Conservation (phyloP, 2,329 filamentous ascomycete genomes). For the Knoxdaviesia capensis region DNA sequence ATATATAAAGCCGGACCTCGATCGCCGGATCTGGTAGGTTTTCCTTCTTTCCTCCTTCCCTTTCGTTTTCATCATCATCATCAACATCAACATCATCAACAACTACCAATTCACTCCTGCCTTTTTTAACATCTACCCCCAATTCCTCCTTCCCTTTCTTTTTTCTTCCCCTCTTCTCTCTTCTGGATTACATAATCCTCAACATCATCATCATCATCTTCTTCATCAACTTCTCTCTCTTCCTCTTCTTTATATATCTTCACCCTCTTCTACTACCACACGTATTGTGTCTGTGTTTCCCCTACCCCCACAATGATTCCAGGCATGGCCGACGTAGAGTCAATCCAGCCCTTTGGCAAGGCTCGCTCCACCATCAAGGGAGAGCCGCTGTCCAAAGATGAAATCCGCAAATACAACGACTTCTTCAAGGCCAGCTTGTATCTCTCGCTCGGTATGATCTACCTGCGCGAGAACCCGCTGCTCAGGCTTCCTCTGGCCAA, state of each 20-base stretch:
- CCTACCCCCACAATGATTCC: too few species aligned
- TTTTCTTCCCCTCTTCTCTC: too few species aligned
- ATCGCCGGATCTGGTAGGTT: not conserved
- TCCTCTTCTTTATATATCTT: too few species aligned
- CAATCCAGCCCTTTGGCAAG: conserved; percentile 42
- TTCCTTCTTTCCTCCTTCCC: not conserved
- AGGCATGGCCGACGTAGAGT: conserved; percentile 19
- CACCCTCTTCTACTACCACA: too few species aligned
- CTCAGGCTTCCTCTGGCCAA: conserved; percentile 46
- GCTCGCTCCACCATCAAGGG: conserved; percentile 45
- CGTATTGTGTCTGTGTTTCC: too few species aligned
- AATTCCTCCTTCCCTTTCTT: too few species aligned
- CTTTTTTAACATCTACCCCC: too few species aligned
- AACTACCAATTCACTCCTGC: not conserved
- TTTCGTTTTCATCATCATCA: not conserved
- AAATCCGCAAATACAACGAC: conserved; percentile 47
- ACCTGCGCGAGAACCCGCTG: conserved; percentile 53
- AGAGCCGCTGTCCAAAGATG: conserved; percentile 41
- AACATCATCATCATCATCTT: not conserved
- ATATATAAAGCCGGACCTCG: not conserved
- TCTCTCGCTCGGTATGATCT: conserved; percentile 63
- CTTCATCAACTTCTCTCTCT: too few species aligned
- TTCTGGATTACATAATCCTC: too few species aligned
- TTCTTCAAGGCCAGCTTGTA: conserved; percentile 61
- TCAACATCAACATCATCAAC: not conserved